Base-by-base conservation (phyloP, 2,329 filamentous ascomycete genomes). In the Aspergillus jensenii region DNA sequence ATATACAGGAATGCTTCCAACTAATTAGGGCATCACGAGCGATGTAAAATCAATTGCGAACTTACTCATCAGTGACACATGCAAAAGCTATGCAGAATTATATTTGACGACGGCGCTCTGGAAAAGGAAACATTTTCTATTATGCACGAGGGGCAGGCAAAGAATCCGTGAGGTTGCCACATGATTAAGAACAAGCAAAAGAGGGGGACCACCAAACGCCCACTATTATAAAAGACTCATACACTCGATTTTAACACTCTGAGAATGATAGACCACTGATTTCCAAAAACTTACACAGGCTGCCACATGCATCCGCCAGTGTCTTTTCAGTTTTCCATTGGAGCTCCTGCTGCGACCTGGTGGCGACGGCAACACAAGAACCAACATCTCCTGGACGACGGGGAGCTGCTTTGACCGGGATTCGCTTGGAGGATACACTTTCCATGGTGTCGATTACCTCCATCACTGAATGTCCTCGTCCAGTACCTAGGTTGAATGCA, bases 331-430 rank as follows among this genome's bases (percentile, higher is more conserved):
- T 75, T 59, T 74, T 72, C 68, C 71, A 77, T 56, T 74, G 70
- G 46, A 89, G 77, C 73, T 90, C 87, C 68, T 83, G 77, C 59
- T 84, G 59, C 3, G 74, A 73, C 31, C 73, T 65, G 19, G 66
- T 63, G 44, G 71, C 70, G 27, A 71, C 70, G 31, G 74, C 74
- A 39, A 77, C 73, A 40, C 74, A 77, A 25, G 69, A 73, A 31
- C 74, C 74, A 43, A 77, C 74, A 50, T 76, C 74, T 25, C 74
- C 74, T 11, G 69, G 62, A 45, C 74, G 70, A 33, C 74, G 71
- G 35, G 58, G 68, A 14, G 71, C 72, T 8, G 67, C 68, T 47
- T 59, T 72, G 25, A 65, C 62, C 27, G 73, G 66, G 46, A 77
- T 75, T 17, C 61, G 55, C 55, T 66, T 72, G n/a, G 66, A 65